Base-by-base conservation (phyloP, 2,329 filamentous ascomycete genomes). In the Massarina eburnea region DNA sequence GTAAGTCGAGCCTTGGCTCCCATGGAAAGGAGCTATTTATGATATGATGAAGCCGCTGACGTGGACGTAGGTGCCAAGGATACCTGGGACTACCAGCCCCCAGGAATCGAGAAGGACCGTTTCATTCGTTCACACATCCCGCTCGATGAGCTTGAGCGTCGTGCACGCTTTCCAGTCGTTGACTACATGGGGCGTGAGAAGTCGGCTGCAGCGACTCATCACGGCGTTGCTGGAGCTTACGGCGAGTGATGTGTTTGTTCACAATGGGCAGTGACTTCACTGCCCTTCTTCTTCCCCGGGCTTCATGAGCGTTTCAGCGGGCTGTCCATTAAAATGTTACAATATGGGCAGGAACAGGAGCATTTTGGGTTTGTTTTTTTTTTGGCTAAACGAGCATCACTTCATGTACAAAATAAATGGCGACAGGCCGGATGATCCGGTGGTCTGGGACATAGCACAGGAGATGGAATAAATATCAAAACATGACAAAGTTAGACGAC, bases 11-110 rank as follows among this genome's bases (percentile, higher is more conserved):
- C 3, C 6, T n/a, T 8, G 18, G 7, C 33, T 6, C 27, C 20
- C 15, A 19, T 41, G 15, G 14, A 12, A 3, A n/a, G n/a, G n/a
- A n/a, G n/a, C 6, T 26, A n/a, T 15, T 15, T 8, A 10, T 38
- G 9, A 32, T 20, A 30, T 27, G 12, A 8, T 5, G 4, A 7
- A 21, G 30, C 37, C 17, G 37, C 52, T 59, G 39, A 59, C 40
- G 24, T 14, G n/a, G 14, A 5, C 2, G 24, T 33, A 57, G 58
- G 61, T 22, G 59, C 57, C 14, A 57, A 59, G 41, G 87, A 88
- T 30, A 81, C 84, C 65, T 96, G 91, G 91, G 91, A 96, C 71
- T 88, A 86, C 71, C 81, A 91, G 72, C 90, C 90, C 0, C 73
- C 79, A 3, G 83, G 88, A 55, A 82, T 89, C 61, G 87, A 85